phyloP scores from a whole-genome alignment of 2,329 filamentous ascomycete species.

The Ilyonectria sp. region DNA sequence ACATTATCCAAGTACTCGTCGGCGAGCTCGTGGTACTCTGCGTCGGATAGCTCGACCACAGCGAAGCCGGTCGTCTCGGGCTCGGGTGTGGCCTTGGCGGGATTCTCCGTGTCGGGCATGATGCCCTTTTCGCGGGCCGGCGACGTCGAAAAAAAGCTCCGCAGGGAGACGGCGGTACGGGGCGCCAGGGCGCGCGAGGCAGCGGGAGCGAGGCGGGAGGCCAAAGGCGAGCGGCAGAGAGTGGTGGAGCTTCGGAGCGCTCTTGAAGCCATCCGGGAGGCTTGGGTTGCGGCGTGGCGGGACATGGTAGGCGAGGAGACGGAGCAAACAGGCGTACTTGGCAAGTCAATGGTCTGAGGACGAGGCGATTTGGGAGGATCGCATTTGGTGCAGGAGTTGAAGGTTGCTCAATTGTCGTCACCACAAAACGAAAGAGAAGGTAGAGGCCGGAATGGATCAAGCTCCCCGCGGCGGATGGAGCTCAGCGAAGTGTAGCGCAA shows the following conservation, averaged over 20 bases:
- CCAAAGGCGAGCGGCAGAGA: constrained; percentile 41
- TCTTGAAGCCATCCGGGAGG: constrained; percentile 56
- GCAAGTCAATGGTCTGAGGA: not conserved
- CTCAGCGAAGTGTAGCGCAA: constrained; percentile 4
- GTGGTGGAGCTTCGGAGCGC: constrained; percentile 48
- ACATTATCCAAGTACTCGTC: constrained; percentile 80
- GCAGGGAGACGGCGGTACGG: constrained; percentile 35
- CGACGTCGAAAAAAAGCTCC: constrained; percentile 51
- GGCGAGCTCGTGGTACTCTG: constrained; percentile 83
- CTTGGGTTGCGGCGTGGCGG: constrained; percentile 53
- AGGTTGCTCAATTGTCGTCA: constrained; percentile 8
- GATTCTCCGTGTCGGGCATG: constrained; percentile 72
- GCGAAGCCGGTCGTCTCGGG: constrained; percentile 54
- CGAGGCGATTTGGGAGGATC: not conserved
- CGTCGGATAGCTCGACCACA: constrained; percentile 76
- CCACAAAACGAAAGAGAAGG: constrained; percentile 2
- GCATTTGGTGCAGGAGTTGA: not conserved
- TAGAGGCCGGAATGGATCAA: constrained; percentile 12
- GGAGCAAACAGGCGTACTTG: not conserved
- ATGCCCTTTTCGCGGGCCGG: constrained; percentile 62
- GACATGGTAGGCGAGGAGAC: constrained; percentile 46
- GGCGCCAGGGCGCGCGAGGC: constrained; percentile 16
- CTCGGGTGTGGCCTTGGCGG: constrained; percentile 60
- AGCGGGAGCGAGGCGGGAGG: constrained; percentile 38
- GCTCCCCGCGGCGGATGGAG: constrained; percentile 30